A percentile compares a stretch with the other conserved stretches of the same genome.
Conservation (phyloP, 108 stramenopile genomes). For the Stephanodiscus triporus region DNA sequence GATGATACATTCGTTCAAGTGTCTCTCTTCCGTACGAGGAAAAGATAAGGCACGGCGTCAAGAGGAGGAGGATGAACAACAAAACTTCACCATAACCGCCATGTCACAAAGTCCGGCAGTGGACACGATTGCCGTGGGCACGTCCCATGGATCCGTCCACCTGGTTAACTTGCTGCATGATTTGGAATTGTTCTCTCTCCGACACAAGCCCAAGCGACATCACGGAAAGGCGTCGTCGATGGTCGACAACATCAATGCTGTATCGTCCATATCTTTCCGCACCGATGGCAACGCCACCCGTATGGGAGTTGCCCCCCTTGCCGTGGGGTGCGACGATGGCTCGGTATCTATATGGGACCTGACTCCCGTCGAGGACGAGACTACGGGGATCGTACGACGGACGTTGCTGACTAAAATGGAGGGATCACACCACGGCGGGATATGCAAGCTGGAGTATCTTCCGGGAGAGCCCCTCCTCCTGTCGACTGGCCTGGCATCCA, state of each 20-base stretch:
- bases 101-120: slow-evolving; percentile 83
- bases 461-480: slow-evolving; percentile 83
- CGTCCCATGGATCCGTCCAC: slow-evolving; percentile 66
- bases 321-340: slow-evolving; percentile 80
- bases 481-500: slow-evolving; percentile 72
- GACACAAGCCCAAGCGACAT: slow-evolving; percentile 45
- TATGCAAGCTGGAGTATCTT: slow-evolving; percentile 69
- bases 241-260: slow-evolving; percentile 17
- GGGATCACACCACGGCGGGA: slow-evolving; percentile 73
- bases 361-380: slow-evolving; percentile 61
- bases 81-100: slow-evolving; percentile 48
- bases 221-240: slow-evolving; percentile 14
- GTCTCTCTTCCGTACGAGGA: slow-evolving; percentile 28
- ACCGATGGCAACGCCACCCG: slow-evolving; percentile 81
- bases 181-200: slow-evolving; percentile 67
- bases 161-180: slow-evolving; percentile 80
- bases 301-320: slow-evolving; percentile 79
- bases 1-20: slow-evolving; percentile 76
- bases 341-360: slow-evolving; percentile 85
- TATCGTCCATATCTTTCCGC: slow-evolving; percentile 83
- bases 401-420: slow-evolving; percentile 72
- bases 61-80: background rate
- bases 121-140: slow-evolving; percentile 86
- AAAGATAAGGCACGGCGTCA: slow-evolving; percentile 2
- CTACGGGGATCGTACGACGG: slow-evolving; percentile 43